Conservation (phyloP, 768 basidiomycete genomes). For the Leccinum rimulosum region DNA sequence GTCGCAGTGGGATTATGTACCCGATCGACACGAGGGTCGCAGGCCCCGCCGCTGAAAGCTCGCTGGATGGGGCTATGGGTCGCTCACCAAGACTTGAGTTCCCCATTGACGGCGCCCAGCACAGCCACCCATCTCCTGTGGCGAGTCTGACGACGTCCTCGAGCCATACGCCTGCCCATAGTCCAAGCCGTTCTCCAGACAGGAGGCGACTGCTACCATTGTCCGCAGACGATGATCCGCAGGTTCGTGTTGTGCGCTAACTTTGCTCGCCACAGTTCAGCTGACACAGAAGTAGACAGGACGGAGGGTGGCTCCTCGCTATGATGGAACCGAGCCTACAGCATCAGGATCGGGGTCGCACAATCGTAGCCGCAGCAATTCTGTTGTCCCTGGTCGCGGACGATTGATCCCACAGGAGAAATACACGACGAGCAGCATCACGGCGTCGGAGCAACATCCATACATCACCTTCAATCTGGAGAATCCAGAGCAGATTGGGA, state of each 20-base stretch:
- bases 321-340: constrained; percentile 5
- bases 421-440: constrained; percentile 18
- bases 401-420: constrained; percentile 23
- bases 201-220: constrained; percentile 14
- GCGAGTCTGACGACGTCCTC: constrained; percentile 14
- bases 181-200: constrained; percentile 22
- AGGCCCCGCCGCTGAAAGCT: background rate
- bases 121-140: constrained; percentile 26
- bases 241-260: constrained; percentile 12
- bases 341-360: constrained; percentile 1
- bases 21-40: background rate
- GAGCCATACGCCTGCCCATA: constrained; percentile 5
- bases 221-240: constrained; percentile 8
- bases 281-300: constrained; percentile 19
- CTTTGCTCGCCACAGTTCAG: constrained; percentile 6
- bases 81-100: constrained; percentile 10
- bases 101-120: background rate
- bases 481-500: constrained; percentile 53
- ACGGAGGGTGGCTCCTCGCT: constrained; percentile 21
- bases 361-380: constrained; percentile 3
- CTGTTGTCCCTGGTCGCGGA: constrained; percentile 15
- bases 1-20: background rate
- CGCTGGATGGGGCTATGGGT: background rate
- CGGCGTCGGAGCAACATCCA: constrained; percentile 36
- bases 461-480: constrained; percentile 61